Conservation (phyloP, 2,329 filamentous ascomycete genomes). For the Tolypocladium tundrense region DNA sequence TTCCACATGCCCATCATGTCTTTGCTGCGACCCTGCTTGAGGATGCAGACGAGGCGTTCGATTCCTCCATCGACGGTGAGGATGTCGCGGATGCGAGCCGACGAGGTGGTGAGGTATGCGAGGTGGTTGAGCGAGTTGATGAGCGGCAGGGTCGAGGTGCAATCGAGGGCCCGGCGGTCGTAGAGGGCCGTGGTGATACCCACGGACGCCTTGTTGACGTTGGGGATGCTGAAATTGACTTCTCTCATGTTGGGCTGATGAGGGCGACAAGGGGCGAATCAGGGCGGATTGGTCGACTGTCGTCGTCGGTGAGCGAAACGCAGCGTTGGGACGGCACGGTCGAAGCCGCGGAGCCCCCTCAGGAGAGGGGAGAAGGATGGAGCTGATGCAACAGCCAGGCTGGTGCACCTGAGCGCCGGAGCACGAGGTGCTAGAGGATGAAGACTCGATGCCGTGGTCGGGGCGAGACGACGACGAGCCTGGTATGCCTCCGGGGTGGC, state of each 20-base stretch:
- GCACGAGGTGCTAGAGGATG: not conserved
- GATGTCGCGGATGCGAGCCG: slow-evolving; percentile 93
- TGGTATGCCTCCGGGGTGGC: slow-evolving; percentile 2
- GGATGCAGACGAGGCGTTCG: slow-evolving; percentile 89
- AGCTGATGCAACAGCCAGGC: not conserved
- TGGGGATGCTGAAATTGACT: slow-evolving; percentile 98
- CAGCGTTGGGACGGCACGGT: not conserved
- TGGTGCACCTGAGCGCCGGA: not conserved
- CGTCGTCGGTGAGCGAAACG: not conserved
- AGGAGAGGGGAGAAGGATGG: not conserved
- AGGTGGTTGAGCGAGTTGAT: slow-evolving; percentile 99
- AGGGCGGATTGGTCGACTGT: not conserved
- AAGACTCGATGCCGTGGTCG: not conserved
- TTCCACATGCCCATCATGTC: slow-evolving; percentile 99
- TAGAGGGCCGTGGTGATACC: slow-evolving; percentile 98
- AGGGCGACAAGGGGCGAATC: not conserved
- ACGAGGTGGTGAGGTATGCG: slow-evolving; percentile 95
- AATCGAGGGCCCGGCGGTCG: slow-evolving; percentile 93
- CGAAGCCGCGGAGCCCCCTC: not conserved
- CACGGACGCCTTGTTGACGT: slow-evolving; percentile 98
- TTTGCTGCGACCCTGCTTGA: slow-evolving; percentile 93
- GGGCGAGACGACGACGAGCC: not conserved
- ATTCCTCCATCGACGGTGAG: slow-evolving; percentile 97
- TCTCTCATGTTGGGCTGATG: slow-evolving; percentile 71
- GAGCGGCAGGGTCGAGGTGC: slow-evolving; percentile 90